Base-by-base conservation (phyloP, 2,329 filamentous ascomycete genomes). In the Chrysoporthe puriensis region DNA sequence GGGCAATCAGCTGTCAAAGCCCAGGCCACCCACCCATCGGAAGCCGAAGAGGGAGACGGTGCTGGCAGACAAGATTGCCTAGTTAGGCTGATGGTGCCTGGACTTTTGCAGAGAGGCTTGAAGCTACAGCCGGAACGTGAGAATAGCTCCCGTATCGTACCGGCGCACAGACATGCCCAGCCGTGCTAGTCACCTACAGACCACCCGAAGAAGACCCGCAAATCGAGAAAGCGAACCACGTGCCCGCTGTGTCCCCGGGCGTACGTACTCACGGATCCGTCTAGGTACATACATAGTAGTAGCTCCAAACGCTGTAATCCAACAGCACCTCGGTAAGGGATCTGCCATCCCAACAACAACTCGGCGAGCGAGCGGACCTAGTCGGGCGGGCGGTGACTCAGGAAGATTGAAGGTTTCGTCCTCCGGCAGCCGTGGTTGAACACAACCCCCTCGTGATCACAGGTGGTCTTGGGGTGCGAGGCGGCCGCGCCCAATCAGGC, bases 381-480 rank as follows among this genome's bases (percentile, higher is more conserved):
- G 13, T 54, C 50, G 50, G 50, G 50, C 50, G 21, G 26, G 32
- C 3, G 21, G n/a, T 63, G 61, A 54, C 44, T 63, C 61, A 63
- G 26, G 16, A 26, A 14, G 16, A 4, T 4, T 13, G 13, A 56
- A 4, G 34, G 56, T 58, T 58, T 36, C 56, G 18, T 54, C 36
- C 48, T 6, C 40, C 40, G 42, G 43, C 36, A 21, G 40, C 21
- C 48, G 62, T 54, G 48, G 36, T 18, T 56, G 61, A 21, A 21
- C 18, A 34, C 16, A 34, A 50, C 16, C 14, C 26, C 48, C 48
- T 63, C 61, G 61, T 63, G 61, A 63, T 54, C 48, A n/a, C 56
- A n/a, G 61, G 6, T 63, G 61, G 36, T 54, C 48, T 32, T 63
- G 61, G 44, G 52, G 40, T 62, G 34, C 18, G 32, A 56, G 50